Conservation (phyloP, 2,329 filamentous ascomycete genomes). For the Dothideomycetes sp. region DNA sequence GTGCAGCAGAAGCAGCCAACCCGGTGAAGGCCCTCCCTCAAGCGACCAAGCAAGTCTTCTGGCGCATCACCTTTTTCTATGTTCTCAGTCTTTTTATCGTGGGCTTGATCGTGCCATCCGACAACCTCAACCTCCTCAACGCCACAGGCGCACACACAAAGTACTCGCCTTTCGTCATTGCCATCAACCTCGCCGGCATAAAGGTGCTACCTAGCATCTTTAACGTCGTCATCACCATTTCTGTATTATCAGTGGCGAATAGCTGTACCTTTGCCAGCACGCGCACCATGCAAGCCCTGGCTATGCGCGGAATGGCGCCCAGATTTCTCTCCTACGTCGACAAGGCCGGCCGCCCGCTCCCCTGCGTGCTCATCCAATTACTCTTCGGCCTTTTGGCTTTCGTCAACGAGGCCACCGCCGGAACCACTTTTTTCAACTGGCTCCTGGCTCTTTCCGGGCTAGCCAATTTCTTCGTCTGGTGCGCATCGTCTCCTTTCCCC, state of each 20-base stretch:
- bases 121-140: constrained; percentile 22
- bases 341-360: constrained; percentile 66
- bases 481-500: too few species aligned
- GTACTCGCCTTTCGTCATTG: constrained; percentile 55
- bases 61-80: constrained; percentile 16
- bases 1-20: constrained; percentile 37
- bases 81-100: constrained; percentile 14
- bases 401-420: constrained; percentile 47
- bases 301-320: constrained; percentile 54
- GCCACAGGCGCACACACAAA: constrained; percentile 22
- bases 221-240: constrained; percentile 52
- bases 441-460: constrained; percentile 61
- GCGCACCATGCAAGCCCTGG: constrained; percentile 41
- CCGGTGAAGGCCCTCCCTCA: constrained; percentile 29
- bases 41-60: constrained; percentile 15
- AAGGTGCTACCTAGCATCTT: constrained; percentile 48
- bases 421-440: constrained; percentile 60
- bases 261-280: constrained; percentile 46
- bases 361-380: constrained; percentile 57
- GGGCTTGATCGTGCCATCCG: constrained; percentile 13
- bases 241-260: constrained; percentile 46
- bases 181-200: constrained; percentile 48
- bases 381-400: constrained; percentile 61
- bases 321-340: constrained; percentile 70
- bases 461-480: constrained; percentile 66